A percentile compares a stretch with the other conserved stretches of the same genome.
Evolutionary conservation across 2,329 filamentous ascomycete genomes (phyloP).

Genomic region (Ramularia collo-cygni): DNA sequence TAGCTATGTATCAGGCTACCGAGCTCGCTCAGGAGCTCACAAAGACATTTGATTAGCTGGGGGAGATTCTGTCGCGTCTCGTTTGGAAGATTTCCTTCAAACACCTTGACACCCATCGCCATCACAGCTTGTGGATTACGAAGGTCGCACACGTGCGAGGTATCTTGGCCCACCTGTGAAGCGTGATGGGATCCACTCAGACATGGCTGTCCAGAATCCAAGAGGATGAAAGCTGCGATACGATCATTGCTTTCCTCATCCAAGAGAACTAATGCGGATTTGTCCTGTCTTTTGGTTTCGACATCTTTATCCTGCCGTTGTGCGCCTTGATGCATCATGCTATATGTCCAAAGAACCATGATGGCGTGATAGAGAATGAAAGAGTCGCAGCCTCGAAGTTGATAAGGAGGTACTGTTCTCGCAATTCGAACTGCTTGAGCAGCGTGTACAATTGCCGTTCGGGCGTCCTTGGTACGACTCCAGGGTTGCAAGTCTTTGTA

Average conservation of each 20-base stretch:
- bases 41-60: constrained; percentile 18
- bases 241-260: constrained; percentile 8
- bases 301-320: constrained; percentile 8
- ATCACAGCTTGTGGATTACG: constrained; percentile 14
- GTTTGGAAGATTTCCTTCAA: constrained; percentile 18
- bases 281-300: not conserved
- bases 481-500: constrained; percentile 14
- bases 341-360: constrained; percentile 18
- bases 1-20: constrained; percentile 11
- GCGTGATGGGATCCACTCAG: not conserved
- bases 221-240: constrained; percentile 9
- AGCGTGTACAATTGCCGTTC: constrained; percentile 17
- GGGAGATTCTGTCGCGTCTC: constrained; percentile 14
- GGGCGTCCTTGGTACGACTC: constrained; percentile 13
- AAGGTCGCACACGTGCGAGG: constrained; percentile 13
- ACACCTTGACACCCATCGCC: constrained; percentile 12
- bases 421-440: constrained; percentile 12
- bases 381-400: constrained; percentile 13
- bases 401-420: constrained; percentile 12
- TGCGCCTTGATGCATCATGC: constrained; percentile 13
- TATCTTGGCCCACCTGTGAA: not conserved
- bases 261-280: constrained; percentile 5
- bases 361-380: constrained; percentile 16
- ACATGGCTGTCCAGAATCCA: constrained; percentile 13
- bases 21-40: constrained; percentile 18